Evolutionary conservation across 441 rosid species (phyloP), one percentile per base, ranked within the genome.

Genomic region (Gossypium trilobum): DNA sequence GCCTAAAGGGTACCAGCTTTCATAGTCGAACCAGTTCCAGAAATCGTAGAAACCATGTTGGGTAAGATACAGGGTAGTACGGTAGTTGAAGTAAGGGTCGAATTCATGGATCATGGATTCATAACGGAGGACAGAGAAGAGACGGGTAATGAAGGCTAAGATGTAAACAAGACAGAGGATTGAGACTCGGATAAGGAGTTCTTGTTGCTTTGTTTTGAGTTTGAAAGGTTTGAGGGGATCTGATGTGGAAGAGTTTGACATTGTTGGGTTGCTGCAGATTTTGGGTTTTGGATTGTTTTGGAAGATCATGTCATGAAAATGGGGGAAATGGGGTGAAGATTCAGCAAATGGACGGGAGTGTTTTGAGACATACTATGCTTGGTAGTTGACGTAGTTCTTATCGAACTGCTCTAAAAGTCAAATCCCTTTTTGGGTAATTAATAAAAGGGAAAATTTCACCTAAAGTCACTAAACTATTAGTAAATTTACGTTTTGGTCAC

Each of bases 71-170:
- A 92, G 95, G 0, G 99, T 94, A n/a, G 97, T 92, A 1, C 99
- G 87, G 79, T 94, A 94, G 78, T 94, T 94, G 85, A 94, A 92
- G 81, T 94, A 94, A 2, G 99, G 99, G 67, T 94, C 99, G 68
- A 94, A 94, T 59, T 94, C 99, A 73, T 94, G 99, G 88, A 94
- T 94, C 99, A 94, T 92, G 19, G 99, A 94, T 82, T 94, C 99
- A 66, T 94, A 94, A 0, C 99, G 95, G 31, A 94, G 94, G 23
- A 92, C 99, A 63, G 94, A 88, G 73, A 94, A 94, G 70, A 94
- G 83, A 50, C 99, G 95, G 27, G 87, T 85, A 42, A 89, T 85
- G 85, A 94, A 94, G 4, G 96, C 97, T 0, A 94, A 74, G 62
- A 94, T 60, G 83, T 90, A 94, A 79, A 94, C 86, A 14, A 94